These are phyloP conservation scores for Aspergillus sp. DNA, from an alignment of 2,329 filamentous ascomycete genomes.

Conservation along the genomic window DNA sequence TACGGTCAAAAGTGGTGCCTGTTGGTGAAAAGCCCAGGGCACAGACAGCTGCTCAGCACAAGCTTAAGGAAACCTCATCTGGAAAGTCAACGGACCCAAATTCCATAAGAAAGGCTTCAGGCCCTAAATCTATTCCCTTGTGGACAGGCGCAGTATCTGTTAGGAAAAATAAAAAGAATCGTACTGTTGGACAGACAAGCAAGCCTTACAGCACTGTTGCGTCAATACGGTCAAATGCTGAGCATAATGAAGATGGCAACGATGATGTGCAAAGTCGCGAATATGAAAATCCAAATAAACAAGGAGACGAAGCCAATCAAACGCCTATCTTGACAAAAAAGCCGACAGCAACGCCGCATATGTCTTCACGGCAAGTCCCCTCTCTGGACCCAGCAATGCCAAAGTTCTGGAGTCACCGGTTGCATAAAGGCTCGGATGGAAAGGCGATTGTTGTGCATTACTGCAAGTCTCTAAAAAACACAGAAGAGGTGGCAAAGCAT, in stretches of 20 bases:
- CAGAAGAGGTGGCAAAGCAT: conserved; percentile 61
- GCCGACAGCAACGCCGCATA: not conserved
- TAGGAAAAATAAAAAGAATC: too few relatives aligned
- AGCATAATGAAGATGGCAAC: not conserved
- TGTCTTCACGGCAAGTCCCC: not conserved
- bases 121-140: too few relatives aligned
- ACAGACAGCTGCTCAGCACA: too few relatives aligned
- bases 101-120: too few relatives aligned
- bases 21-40: too few relatives aligned
- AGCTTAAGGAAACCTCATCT: too few relatives aligned
- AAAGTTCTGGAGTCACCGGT: conserved; percentile 28
- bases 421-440: conserved; percentile 44
- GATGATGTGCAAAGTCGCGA: not conserved
- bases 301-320: too few relatives aligned
- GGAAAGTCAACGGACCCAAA: too few relatives aligned
- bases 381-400: conserved; percentile 1
- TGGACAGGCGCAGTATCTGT: too few relatives aligned
- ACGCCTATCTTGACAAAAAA: not conserved
- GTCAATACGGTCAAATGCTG: not conserved
- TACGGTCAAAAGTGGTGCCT: too few relatives aligned
- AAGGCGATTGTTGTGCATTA: conserved; percentile 68
- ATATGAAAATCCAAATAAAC: too few relatives aligned
- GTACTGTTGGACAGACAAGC: too few relatives aligned
- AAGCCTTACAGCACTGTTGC: conserved; percentile 6
- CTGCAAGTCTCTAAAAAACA: conserved; percentile 62